Evolutionary conservation across 129 eudicot genomes (phyloP).

Genomic region (Tanacetum coccineum): DNA sequence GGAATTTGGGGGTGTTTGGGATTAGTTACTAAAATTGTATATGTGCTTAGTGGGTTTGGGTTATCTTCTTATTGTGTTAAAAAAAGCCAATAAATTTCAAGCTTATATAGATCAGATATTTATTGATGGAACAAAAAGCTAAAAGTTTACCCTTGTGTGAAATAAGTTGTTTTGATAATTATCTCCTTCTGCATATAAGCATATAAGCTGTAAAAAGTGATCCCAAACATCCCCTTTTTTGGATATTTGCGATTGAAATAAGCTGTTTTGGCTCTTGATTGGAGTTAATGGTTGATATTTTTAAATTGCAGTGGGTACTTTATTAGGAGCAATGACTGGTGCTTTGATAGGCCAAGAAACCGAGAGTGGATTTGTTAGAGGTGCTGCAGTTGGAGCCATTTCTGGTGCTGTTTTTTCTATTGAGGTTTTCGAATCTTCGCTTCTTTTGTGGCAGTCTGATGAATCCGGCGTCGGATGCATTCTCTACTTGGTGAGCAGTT

Average conservation of each 20-base stretch:
- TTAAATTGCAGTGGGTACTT: conserved; percentile 78
- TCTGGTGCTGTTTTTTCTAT: conserved; percentile 98
- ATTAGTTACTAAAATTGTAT: too few species aligned
- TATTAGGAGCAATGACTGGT: conserved; percentile 93
- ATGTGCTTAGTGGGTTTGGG: too few species aligned
- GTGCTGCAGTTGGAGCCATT: conserved; percentile 98
- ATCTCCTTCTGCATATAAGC: too few species aligned
- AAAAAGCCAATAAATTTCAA: too few species aligned
- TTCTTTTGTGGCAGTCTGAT: conserved; percentile 86
- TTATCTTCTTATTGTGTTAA: too few species aligned
- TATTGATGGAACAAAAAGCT: too few species aligned
- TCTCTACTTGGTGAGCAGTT: conserved; percentile 73
- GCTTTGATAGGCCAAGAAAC: conserved; percentile 98
- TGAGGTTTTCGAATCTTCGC: conserved; percentile 93
- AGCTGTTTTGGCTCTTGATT: conserved; percentile 5
- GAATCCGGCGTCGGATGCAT: conserved; percentile 94
- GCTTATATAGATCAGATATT: too few species aligned
- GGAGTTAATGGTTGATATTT: conserved; percentile 23
- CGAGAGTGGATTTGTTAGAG: conserved; percentile 95
- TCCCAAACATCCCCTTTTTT: too few species aligned
- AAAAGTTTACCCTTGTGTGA: too few species aligned
- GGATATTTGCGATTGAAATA: background rate
- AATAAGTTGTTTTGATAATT: too few species aligned
- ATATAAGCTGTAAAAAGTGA: too few species aligned
- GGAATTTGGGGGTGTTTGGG: too few species aligned